A percentile compares a stretch with the other conserved stretches of the same genome.
These are phyloP conservation scores for Geranomyces michiganensis DNA, from an alignment of 192 early-diverging fungal species.

Conservation along the genomic window DNA sequence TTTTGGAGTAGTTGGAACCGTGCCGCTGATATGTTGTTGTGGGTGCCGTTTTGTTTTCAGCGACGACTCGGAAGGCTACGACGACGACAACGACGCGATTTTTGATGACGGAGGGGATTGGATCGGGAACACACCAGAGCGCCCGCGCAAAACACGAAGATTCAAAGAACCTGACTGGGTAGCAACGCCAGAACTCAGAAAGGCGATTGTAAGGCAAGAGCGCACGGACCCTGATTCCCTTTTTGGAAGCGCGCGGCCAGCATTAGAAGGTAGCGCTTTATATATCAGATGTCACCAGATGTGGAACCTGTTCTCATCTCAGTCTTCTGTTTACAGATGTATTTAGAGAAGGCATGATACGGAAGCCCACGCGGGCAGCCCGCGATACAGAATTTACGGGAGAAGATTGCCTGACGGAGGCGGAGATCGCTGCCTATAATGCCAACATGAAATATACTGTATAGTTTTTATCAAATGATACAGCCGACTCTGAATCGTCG, in stretches of 20 bases:
- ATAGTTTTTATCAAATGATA: no score
- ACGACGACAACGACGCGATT: not conserved
- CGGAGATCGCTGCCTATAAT: slow-evolving; percentile 27
- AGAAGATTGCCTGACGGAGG: slow-evolving; percentile 18
- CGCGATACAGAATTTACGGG: slow-evolving; percentile 19
- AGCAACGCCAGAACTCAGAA: slow-evolving; percentile 23
- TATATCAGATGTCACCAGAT: not conserved
- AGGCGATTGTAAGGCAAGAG: slow-evolving; percentile 14
- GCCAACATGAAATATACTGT: slow-evolving; percentile 12
- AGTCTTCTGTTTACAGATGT: slow-evolving; percentile 15
- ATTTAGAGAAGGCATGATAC: slow-evolving; percentile 26
- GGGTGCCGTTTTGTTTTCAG: no score
- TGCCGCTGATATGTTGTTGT: no score
- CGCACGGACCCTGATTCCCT: slow-evolving; percentile 23
- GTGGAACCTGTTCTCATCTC: not conserved
- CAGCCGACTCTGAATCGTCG: no score
- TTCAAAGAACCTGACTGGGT: slow-evolving; percentile 22
- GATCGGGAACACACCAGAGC: not conserved
- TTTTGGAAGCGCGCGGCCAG: slow-evolving; percentile 25
- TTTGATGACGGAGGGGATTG: not conserved
- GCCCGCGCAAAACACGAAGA: slow-evolving; percentile 9
- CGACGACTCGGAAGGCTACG: slow-evolving; percentile 10
- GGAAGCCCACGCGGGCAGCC: slow-evolving; percentile 14
- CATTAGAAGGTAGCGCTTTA: slow-evolving; percentile 20
- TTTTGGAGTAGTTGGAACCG: no score